phyloP scores from a whole-genome alignment of 441 rosid species.

The Biscutella auriculata region DNA sequence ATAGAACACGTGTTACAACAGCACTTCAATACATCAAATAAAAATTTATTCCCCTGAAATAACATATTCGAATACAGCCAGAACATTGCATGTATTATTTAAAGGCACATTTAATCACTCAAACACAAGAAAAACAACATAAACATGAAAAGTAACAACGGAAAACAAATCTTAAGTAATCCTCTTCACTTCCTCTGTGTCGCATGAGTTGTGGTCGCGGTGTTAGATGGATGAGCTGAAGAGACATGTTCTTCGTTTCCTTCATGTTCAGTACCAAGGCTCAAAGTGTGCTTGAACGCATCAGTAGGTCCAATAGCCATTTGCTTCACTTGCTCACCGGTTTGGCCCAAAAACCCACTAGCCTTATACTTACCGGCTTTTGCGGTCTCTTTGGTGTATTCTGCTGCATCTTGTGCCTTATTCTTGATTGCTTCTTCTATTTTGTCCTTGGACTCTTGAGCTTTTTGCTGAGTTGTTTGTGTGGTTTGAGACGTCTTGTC shows the following conservation, averaged over 20 bases:
- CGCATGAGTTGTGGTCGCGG: conserved; percentile 3
- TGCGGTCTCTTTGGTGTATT: conserved; percentile 13
- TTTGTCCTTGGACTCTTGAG: conserved; percentile 17
- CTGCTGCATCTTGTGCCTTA: conserved; percentile 10
- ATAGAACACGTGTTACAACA: too few species aligned
- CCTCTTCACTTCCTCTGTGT: conserved; percentile 4
- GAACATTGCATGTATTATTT: not conserved
- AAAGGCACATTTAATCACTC: not conserved
- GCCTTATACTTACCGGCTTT: conserved; percentile 25
- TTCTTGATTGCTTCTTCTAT: conserved; percentile 7
- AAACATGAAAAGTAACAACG: not conserved
- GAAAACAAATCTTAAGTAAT: not conserved
- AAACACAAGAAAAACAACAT: not conserved
- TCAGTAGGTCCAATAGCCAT: conserved; percentile 42
- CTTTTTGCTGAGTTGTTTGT: conserved; percentile 16
- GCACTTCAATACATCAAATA: too few species aligned
- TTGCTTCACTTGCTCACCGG: conserved; percentile 48
- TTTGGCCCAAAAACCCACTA: conserved; percentile 30
- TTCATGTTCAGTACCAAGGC: conserved; percentile 21
- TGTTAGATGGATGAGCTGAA: not conserved
- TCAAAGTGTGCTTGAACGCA: conserved; percentile 42
- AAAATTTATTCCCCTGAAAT: too few species aligned
- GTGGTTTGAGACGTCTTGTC: conserved; percentile 25
- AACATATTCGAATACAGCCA: not conserved
- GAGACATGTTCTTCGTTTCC: conserved; percentile 12